A percentile compares a stretch with the other conserved stretches of the same genome.
phyloP scores from a whole-genome alignment of 768 basidiomycete genomes.

The Dendrothele bispora region DNA sequence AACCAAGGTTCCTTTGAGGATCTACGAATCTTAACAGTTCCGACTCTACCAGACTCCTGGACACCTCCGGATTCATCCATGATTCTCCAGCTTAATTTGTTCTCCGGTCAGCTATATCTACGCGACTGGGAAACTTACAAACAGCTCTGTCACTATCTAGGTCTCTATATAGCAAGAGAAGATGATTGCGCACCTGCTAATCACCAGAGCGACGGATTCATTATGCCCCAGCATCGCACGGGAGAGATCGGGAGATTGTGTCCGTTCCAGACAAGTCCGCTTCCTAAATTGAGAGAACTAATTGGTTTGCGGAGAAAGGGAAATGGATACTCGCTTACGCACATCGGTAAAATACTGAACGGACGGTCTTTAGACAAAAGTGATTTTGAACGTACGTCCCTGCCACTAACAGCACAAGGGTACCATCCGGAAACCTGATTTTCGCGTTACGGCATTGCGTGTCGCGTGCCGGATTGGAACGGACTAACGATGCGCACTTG shows the following conservation, averaged over 20 bases:
- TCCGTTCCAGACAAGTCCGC: slow-evolving; percentile 36
- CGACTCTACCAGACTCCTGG: slow-evolving; percentile 14
- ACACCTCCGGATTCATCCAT: background rate
- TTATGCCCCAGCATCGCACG: slow-evolving; percentile 19
- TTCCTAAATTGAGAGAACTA: slow-evolving; percentile 31
- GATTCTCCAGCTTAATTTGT: slow-evolving; percentile 24
- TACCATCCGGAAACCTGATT: too few relatives aligned
- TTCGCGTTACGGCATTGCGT: too few relatives aligned
- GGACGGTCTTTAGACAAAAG: slow-evolving; percentile 20
- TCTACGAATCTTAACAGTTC: slow-evolving; percentile 23
- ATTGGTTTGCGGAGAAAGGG: slow-evolving; percentile 39
- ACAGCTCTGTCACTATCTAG: slow-evolving; percentile 25
- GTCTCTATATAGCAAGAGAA: slow-evolving; percentile 26
- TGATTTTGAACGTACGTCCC: slow-evolving; percentile 27
- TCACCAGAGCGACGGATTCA: slow-evolving; percentile 34
- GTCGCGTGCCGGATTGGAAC: too few relatives aligned
- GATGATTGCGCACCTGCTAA: too few relatives aligned
- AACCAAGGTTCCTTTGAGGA: slow-evolving; percentile 12
- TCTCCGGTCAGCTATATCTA: slow-evolving; percentile 32
- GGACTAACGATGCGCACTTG: too few relatives aligned
- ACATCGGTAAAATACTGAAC: slow-evolving; percentile 39
- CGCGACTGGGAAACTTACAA: slow-evolving; percentile 24
- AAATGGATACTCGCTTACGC: slow-evolving; percentile 32
- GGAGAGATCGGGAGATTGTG: slow-evolving; percentile 3
- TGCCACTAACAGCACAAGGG: too few relatives aligned